Evolutionary conservation across 164 flowering plant genomes (phyloP), one percentile per base, ranked within the genome.

Genomic region (Santalum album): DNA sequence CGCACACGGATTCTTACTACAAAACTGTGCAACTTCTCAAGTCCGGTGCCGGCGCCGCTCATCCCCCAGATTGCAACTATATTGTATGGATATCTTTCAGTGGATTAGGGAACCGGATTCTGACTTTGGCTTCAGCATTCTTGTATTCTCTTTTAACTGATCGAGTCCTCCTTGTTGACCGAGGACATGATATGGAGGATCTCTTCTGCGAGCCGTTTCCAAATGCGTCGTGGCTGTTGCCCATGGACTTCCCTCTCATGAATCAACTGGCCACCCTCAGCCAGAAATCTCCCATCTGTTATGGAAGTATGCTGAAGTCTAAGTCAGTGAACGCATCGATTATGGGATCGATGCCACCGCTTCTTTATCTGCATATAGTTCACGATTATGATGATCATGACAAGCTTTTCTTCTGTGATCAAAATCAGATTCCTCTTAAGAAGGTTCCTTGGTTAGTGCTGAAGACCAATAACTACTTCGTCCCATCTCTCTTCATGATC

Each of bases 201-300:
- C 90, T 90, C 39, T 84, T 90, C 58, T 90, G 97, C 57, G 90
- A 90, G 57, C 97, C 97, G 16, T 87, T 90, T 66, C 82, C 86
- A 0, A 75, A 72, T 19, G 59, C 42, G 11, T 82, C 97, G 14
- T 90, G 97, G 97, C 55, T 86, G 38, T 79, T 90, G 14, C 82
- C 97, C 1, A 46, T 50, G 0, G 88, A 87, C 59, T 90, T 84
- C 42, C 95, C 90, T 24, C 65, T 84, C 4, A 66, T 25, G 7
- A 45, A 62, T 53, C 72, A 74, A 55, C 78, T 84, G n/a, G n/a
- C 58, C 52, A 60, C 22, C 60, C 80, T 83, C 39, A 60, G 75
- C 67, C 69, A 75, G 64, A 68, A 74, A 43, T 74, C 79, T 44
- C 56, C 73, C 9, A 56, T 70, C 21, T 71, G 79, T 50, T 78